Conservation (phyloP, 2,329 filamentous ascomycete genomes). For the Calonectria pauciramosa region DNA sequence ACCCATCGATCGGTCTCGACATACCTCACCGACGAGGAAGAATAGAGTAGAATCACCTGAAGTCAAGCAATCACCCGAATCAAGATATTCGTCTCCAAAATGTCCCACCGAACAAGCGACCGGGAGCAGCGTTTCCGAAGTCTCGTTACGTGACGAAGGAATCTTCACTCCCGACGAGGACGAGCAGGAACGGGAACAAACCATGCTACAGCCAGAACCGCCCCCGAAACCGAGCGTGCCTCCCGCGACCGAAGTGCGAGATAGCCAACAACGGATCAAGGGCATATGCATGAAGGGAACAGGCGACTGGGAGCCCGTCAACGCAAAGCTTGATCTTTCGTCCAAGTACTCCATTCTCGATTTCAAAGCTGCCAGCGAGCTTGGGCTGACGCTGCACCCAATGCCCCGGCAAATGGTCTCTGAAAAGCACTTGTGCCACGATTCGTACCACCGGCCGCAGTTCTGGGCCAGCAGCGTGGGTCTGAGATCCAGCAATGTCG, state of each 20-base stretch:
- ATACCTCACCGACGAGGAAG: not conserved
- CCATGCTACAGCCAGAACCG: too few species aligned
- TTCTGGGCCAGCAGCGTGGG: not conserved
- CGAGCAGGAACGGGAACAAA: not conserved
- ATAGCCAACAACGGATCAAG: not conserved
- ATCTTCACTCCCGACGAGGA: too few species aligned
- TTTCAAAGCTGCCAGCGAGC: not conserved
- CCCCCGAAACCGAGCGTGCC: not conserved
- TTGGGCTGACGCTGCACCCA: conserved; percentile 9
- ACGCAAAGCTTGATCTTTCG: not conserved
- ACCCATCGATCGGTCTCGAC: not conserved
- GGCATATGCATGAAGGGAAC: conserved; percentile 7
- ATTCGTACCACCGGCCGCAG: not conserved
- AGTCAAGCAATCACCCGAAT: not conserved
- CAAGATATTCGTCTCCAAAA: not conserved
- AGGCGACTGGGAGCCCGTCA: conserved; percentile 10
- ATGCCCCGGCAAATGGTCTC: not conserved
- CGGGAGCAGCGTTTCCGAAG: not conserved
- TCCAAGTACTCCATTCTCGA: conserved; percentile 7
- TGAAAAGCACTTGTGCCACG: not conserved
- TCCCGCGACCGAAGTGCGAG: not conserved
- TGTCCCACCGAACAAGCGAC: not conserved
- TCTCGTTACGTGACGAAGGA: not conserved
- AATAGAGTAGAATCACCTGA: not conserved
- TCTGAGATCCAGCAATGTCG: not conserved